Evolutionary conservation across 345 rosid species (phyloP).

Genomic region (thale cress (Arabidopsis thaliana)): DNA sequence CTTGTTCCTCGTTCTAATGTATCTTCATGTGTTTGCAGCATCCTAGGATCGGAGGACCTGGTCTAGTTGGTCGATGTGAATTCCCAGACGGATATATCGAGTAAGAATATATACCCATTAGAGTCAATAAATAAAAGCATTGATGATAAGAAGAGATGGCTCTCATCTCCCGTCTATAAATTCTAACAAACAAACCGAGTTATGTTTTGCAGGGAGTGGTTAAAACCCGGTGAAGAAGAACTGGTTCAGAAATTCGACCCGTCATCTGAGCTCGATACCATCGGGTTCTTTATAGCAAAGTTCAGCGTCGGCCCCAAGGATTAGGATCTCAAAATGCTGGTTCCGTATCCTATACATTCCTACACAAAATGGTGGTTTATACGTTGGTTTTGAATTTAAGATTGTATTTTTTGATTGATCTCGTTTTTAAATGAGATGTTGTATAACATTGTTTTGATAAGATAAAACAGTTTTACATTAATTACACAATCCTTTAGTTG

Average conservation of each 20-base stretch:
- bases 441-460: neutral
- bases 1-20: constrained; percentile 14
- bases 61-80: constrained; percentile 75
- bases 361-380: neutral
- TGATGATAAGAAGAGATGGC: constrained; percentile 1
- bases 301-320: constrained; percentile 64
- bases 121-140: constrained; percentile 1
- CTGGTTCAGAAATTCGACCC: constrained; percentile 95
- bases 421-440: constrained; percentile 21
- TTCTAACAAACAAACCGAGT: neutral
- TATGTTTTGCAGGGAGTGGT: constrained; percentile 73
- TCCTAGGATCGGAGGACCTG: constrained; percentile 94
- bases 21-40: constrained; percentile 52
- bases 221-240: constrained; percentile 90
- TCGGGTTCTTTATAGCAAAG: constrained; percentile 96
- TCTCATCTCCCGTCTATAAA: neutral
- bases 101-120: constrained; percentile 56
- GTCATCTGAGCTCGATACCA: constrained; percentile 82
- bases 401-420: constrained; percentile 15
- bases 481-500: constrained; percentile 4
- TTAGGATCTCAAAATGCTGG: constrained; percentile 7
- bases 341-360: constrained; percentile 14
- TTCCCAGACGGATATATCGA: constrained; percentile 80
- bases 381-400: constrained; percentile 6
- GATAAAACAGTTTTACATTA: constrained; percentile 16